phyloP scores from a whole-genome alignment of 2,329 filamentous ascomycete genomes.

The Exophiala alcalophila region DNA sequence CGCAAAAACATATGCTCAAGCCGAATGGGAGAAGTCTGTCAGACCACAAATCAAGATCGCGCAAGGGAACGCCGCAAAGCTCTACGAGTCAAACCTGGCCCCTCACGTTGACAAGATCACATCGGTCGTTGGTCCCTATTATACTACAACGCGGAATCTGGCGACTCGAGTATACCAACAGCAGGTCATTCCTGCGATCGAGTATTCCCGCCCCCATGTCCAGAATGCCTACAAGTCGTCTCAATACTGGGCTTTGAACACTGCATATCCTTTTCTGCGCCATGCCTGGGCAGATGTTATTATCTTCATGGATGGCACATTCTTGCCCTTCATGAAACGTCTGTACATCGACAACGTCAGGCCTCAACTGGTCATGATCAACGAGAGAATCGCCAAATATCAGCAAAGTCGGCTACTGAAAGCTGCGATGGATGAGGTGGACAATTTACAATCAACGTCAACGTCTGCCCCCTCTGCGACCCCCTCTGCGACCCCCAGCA shows the following conservation, averaged over 20 bases:
- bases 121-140: conserved; percentile 66
- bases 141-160: conserved; percentile 61
- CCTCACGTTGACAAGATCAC: conserved; percentile 68
- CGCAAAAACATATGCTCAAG: conserved; percentile 62
- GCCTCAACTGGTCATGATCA: conserved; percentile 89
- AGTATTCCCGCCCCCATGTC: conserved; percentile 70
- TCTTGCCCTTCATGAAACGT: conserved; percentile 77
- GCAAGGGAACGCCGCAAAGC: conserved; percentile 57
- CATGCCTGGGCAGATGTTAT: conserved; percentile 68
- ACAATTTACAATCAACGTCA: conserved; percentile 41
- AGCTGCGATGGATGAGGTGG: conserved; percentile 55
- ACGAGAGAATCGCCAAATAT: conserved; percentile 72
- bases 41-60: conserved; percentile 70
- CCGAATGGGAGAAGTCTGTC: conserved; percentile 75
- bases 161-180: conserved; percentile 67
- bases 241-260: conserved; percentile 65
- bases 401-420: conserved; percentile 61
- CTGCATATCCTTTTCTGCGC: conserved; percentile 67
- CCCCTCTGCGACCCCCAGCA: conserved; percentile 16
- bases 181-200: conserved; percentile 72
- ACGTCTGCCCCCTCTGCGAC: too few relatives aligned
- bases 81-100: conserved; percentile 69
- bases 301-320: conserved; percentile 67
- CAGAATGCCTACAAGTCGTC: conserved; percentile 64
- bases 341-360: conserved; percentile 91